Conservation (phyloP, 2,329 filamentous ascomycete species). For the Lojkania enalia region DNA sequence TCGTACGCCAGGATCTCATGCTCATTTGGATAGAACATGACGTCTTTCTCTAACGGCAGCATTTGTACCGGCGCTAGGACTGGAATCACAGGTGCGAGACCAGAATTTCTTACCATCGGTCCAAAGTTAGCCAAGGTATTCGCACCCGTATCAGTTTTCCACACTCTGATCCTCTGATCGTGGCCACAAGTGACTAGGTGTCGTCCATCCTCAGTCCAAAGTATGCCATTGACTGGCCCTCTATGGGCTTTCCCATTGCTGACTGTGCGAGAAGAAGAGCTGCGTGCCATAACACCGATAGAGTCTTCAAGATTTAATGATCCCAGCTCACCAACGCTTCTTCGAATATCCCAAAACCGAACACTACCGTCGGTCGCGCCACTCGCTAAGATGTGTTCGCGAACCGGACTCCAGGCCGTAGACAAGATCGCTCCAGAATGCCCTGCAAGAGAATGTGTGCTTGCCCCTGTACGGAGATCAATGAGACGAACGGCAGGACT, state of each 20-base stretch:
- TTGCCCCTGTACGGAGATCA: slow-evolving; percentile 80
- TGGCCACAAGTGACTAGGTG: slow-evolving; percentile 81
- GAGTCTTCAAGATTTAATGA: slow-evolving; percentile 84
- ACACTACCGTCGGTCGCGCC: slow-evolving; percentile 84
- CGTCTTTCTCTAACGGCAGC: slow-evolving; percentile 60
- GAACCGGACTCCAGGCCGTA: slow-evolving; percentile 77
- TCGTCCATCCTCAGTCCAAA: slow-evolving; percentile 79
- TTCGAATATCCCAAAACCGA: slow-evolving; percentile 84
- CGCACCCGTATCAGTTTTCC: slow-evolving; percentile 77
- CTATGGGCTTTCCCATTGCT: slow-evolving; percentile 65
- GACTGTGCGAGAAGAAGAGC: slow-evolving; percentile 45
- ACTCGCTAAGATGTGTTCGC: slow-evolving; percentile 79
- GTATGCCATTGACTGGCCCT: slow-evolving; percentile 80
- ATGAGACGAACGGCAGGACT: slow-evolving; percentile 82
- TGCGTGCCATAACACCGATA: slow-evolving; percentile 63
- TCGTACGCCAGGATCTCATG: slow-evolving; percentile 77
- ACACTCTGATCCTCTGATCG: slow-evolving; percentile 82
- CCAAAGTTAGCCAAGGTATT: slow-evolving; percentile 91
- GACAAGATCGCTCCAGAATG: slow-evolving; percentile 60
- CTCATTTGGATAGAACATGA: slow-evolving; percentile 78
- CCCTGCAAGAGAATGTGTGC: slow-evolving; percentile 56
- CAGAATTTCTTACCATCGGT: slow-evolving; percentile 72
- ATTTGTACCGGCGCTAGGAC: slow-evolving; percentile 63
- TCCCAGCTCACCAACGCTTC: slow-evolving; percentile 74
- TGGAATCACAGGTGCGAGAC: slow-evolving; percentile 46